Percentiles rank a stretch among this genome's conserved stretches.
Evolutionary conservation across 202 grass and related monocot species (phyloP).

Genomic region (Setaria italica): DNA sequence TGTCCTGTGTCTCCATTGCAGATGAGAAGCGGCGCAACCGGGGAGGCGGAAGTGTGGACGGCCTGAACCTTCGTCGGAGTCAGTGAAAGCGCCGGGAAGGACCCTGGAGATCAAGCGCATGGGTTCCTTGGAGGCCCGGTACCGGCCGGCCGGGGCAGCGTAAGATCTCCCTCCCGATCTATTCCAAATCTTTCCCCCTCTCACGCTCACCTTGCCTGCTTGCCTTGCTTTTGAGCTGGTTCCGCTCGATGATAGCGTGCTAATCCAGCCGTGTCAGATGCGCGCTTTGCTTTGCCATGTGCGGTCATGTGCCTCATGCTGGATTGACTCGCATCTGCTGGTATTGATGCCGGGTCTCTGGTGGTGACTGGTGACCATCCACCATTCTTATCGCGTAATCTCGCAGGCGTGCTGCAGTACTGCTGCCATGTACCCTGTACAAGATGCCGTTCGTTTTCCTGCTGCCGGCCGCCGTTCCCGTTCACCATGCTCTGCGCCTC

Average conservation of each 20-base stretch:
- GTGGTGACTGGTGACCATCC: conserved; percentile 9
- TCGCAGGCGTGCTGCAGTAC: neutral
- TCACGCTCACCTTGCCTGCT: neutral
- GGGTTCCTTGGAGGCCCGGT: conserved; percentile 68
- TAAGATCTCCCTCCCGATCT: conserved; percentile 55
- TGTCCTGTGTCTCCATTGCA: conserved; percentile 28
- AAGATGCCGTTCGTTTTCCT: conserved; percentile 46
- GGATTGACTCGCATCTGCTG: conserved; percentile 33
- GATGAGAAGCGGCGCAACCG: conserved; percentile 59
- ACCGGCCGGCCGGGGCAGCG: conserved; percentile 58
- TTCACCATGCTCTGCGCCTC: conserved; percentile 8
- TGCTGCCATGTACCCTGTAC: conserved; percentile 38
- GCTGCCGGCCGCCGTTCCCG: conserved; percentile 11
- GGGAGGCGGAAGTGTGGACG: conserved; percentile 34
- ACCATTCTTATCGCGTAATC: conserved; percentile 1
- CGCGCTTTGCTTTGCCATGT: conserved; percentile 42
- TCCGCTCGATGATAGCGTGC: conserved; percentile 42
- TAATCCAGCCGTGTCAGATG: conserved; percentile 46
- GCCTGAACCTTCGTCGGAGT: conserved; percentile 36
- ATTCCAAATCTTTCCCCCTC: neutral
- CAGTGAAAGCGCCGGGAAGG: neutral
- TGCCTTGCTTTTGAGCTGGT: conserved; percentile 31
- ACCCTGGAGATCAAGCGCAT: conserved; percentile 39
- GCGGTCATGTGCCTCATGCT: conserved; percentile 46
- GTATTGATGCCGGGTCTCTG: neutral